Evolutionary conservation across 352 stramenopile species (phyloP), one percentile per base, ranked within the genome.

Genomic region (Globisporangium canariense): DNA sequence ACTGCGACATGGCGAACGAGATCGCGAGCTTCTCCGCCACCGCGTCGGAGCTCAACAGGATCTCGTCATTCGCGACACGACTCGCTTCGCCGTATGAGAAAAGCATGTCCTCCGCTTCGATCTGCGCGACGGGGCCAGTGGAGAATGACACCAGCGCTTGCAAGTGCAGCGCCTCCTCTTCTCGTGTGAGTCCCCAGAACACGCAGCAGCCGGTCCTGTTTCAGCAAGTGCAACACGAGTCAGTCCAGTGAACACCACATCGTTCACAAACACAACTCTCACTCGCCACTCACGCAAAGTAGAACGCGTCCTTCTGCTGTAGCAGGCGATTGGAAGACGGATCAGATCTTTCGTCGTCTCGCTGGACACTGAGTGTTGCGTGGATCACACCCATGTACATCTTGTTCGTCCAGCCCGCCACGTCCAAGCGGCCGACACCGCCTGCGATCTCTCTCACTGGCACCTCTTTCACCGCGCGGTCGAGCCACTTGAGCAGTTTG

Each of bases 1-100:
- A 97, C 72, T 98, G 94, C 8, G 92, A 82, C 76, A 98, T 89
- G 11, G 93, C 91, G 69, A 97, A 98, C 13, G 82, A 94, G 11
- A 98, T 80, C 20, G 91, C 89, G 5, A 98, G 83, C 66, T 95
- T 96, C 70, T 98, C 91, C 2, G 82, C 76, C 40, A 90, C 76
- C 20, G 70, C 86, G 13, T 69, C 71, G 20, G 86, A 88, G 34
- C 71, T 81, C 13, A 97, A 76, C 52, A 73, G 64, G 53, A 98
- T 94, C 22, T 81, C 79, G 71, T 98, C 91, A 62, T 93, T 94
- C 16, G 71, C 73, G 41, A 92, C 78, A 63, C 68, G 74, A 45
- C 76, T 88, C 20, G 32, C 57, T 18, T 80, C 73, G 28, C 72
- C 78, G 52, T 88, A 92, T 18, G 64, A 75, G 36, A 84, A 92